Evolutionary conservation across 345 rosid species (phyloP).

Genomic region (Populus nigra): DNA sequence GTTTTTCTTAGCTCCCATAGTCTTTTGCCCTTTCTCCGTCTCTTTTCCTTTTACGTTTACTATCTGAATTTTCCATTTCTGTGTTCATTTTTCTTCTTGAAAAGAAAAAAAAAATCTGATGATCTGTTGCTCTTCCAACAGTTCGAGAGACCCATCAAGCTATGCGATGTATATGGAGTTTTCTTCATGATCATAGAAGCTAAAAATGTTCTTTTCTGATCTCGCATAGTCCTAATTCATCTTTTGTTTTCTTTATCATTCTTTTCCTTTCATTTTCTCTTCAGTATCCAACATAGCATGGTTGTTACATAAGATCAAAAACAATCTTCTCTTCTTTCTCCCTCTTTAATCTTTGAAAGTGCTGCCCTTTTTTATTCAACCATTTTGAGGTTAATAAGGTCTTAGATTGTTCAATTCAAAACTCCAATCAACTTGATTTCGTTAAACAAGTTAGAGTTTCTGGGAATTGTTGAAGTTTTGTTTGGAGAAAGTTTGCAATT

Average conservation of each 20-base stretch:
- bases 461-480: neutral
- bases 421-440: neutral
- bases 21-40: conserved; percentile 1
- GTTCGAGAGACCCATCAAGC: neutral
- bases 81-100: conserved; percentile 12
- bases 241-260: neutral
- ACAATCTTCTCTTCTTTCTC: neutral
- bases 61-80: conserved; percentile 30
- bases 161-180: conserved; percentile 7
- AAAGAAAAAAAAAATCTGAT: neutral
- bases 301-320: neutral
- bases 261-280: neutral
- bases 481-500: neutral
- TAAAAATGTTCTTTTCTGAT: neutral
- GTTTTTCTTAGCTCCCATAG: conserved; percentile 13
- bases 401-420: neutral
- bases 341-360: neutral
- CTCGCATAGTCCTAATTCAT: no score
- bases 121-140: conserved; percentile 15
- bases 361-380: neutral
- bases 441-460: neutral
- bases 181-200: conserved; percentile 5
- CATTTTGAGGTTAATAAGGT: neutral
- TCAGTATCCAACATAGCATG: neutral
- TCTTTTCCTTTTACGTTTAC: conserved; percentile 20